Evolutionary conservation across 148 eudicot species (phyloP).

Genomic region (Rhododendron vialii): DNA sequence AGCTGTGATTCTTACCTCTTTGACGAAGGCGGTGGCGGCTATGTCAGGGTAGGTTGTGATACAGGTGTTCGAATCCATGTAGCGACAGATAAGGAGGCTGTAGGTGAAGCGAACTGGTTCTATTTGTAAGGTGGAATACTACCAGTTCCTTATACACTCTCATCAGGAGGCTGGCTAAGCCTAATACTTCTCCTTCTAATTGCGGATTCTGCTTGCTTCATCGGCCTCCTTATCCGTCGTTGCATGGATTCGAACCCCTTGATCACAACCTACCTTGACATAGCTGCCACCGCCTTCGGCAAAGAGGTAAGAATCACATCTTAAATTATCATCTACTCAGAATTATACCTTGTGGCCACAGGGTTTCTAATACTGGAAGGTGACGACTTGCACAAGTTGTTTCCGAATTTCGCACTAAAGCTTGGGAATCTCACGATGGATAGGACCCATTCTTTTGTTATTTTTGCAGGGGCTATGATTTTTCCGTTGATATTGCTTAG

Average conservation of each 20-base stretch:
- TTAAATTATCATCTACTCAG: slow-evolving; percentile 25
- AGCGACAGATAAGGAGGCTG: slow-evolving; percentile 32
- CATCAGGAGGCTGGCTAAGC: too few relatives aligned
- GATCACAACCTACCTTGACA: too few relatives aligned
- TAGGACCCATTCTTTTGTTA: slow-evolving; percentile 29
- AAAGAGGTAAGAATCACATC: too few relatives aligned
- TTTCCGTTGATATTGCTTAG: too few relatives aligned
- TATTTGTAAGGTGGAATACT: too few relatives aligned
- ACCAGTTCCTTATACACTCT: too few relatives aligned
- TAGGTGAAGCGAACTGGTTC: slow-evolving; percentile 12
- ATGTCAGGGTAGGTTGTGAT: slow-evolving; percentile 37
- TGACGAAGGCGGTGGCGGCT: slow-evolving; percentile 34
- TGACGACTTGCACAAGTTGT: slow-evolving; percentile 37
- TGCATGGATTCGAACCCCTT: slow-evolving; percentile 39
- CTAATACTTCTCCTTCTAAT: too few relatives aligned
- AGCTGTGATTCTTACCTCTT: slow-evolving; percentile 29
- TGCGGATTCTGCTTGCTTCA: slow-evolving; percentile 5
- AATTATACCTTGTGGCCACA: slow-evolving; percentile 41
- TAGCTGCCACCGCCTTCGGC: slow-evolving; percentile 34
- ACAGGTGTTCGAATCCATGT: slow-evolving; percentile 35
- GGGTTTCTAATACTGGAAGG: slow-evolving; percentile 49
- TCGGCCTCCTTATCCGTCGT: slow-evolving; percentile 31
- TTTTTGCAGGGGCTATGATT: background rate
- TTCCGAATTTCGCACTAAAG: slow-evolving; percentile 21
- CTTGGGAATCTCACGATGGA: slow-evolving; percentile 15